Conservation (phyloP, 2,329 filamentous ascomycete genomes). For the Epichloe amarillans region DNA sequence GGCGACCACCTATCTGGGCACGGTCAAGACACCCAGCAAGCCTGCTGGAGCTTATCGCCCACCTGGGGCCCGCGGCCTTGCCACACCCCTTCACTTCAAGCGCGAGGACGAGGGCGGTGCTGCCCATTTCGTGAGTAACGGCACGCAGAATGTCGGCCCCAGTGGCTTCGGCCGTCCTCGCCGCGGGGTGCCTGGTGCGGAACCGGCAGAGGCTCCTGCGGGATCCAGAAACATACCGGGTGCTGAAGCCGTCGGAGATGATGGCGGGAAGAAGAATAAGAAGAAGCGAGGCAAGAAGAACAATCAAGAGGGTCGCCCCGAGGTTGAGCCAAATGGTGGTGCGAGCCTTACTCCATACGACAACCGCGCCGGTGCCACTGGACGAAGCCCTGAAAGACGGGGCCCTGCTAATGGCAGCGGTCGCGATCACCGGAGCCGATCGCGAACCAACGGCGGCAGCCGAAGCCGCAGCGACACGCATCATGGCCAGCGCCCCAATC, state of each 20-base stretch:
- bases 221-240: slow-evolving; percentile 55
- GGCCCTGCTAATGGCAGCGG: slow-evolving; percentile 22
- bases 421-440: slow-evolving; percentile 43
- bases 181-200: slow-evolving; percentile 77
- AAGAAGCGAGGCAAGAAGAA: slow-evolving; percentile 92
- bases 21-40: slow-evolving; percentile 88
- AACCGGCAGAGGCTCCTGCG: slow-evolving; percentile 53
- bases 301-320: slow-evolving; percentile 57
- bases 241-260: slow-evolving; percentile 49
- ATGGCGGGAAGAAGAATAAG: slow-evolving; percentile 83
- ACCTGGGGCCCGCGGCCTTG: slow-evolving; percentile 77
- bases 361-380: slow-evolving; percentile 23
- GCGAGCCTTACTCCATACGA: slow-evolving; percentile 32
- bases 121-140: slow-evolving; percentile 70
- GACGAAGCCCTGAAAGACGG: slow-evolving; percentile 55
- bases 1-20: slow-evolving; percentile 67
- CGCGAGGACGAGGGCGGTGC: slow-evolving; percentile 93
- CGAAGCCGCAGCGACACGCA: slow-evolving; percentile 42
- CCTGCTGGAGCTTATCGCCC: slow-evolving; percentile 94
- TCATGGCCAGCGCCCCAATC: slow-evolving; percentile 20
- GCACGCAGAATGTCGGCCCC: slow-evolving; percentile 51
- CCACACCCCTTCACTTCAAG: slow-evolving; percentile 89
- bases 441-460: slow-evolving; percentile 36
- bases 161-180: slow-evolving; percentile 72
- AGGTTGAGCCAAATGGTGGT: slow-evolving; percentile 31